Conservation (phyloP, 2,329 filamentous ascomycete species). For the Apiospora rasikravindrae region DNA sequence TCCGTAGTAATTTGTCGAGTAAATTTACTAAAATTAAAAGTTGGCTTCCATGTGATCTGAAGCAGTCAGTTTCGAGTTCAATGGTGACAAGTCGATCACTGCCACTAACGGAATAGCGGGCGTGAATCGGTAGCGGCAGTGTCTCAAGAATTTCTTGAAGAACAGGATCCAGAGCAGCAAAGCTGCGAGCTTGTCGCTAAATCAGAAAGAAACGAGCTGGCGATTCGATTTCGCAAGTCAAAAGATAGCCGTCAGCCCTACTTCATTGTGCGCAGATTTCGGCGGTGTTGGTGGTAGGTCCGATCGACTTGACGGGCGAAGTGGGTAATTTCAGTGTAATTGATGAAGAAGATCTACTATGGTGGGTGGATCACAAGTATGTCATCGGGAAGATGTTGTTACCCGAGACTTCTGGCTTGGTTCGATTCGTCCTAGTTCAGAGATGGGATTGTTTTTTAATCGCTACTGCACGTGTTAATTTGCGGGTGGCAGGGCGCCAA, state of each 20-base stretch:
- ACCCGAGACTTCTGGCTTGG: background rate
- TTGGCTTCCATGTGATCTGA: background rate
- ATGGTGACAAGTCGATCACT: background rate
- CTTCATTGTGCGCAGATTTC: background rate
- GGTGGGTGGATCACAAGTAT: constrained; percentile 13
- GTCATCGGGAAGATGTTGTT: constrained; percentile 1
- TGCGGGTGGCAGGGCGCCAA: background rate
- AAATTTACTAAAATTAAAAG: background rate
- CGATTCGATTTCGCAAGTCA: background rate
- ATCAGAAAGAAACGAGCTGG: background rate
- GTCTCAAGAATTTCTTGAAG: background rate
- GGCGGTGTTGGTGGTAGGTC: background rate
- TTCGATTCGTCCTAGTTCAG: background rate
- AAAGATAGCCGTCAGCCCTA: background rate
- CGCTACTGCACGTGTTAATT: background rate
- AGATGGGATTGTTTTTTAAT: background rate
- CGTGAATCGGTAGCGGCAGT: background rate
- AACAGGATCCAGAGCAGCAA: background rate
- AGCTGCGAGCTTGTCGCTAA: background rate
- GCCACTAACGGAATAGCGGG: background rate
- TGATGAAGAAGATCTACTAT: background rate
- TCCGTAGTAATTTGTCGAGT: background rate
- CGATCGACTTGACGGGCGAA: background rate
- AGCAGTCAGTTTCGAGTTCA: background rate
- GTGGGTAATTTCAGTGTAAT: background rate